These are phyloP conservation scores for Dryas alaskensis DNA, from an alignment of 306 rosid species.

Conservation along the genomic window DNA sequence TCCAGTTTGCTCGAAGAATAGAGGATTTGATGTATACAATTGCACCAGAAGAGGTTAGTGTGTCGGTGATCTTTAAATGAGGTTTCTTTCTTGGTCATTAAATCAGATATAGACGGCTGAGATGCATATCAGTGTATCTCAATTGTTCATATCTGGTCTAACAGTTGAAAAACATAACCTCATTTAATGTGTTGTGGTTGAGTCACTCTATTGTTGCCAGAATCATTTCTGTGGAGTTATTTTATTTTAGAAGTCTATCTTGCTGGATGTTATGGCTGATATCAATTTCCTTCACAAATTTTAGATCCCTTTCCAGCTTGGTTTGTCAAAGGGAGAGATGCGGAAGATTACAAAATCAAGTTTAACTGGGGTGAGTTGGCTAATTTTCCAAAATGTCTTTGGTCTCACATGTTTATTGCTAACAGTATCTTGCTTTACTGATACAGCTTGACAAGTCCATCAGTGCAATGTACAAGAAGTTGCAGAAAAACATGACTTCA, in stretches of 20 bases:
- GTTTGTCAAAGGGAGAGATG: slow-evolving; percentile 78
- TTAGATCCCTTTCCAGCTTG: slow-evolving; percentile 95
- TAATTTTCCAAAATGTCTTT: not conserved
- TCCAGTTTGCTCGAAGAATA: slow-evolving; percentile 85
- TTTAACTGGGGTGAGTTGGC: slow-evolving; percentile 73
- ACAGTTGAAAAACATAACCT: not conserved
- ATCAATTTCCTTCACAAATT: slow-evolving; percentile 33
- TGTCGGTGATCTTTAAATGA: slow-evolving; percentile 1
- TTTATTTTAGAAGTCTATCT: not conserved
- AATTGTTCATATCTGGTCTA: not conserved
- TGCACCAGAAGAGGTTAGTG: slow-evolving; percentile 85
- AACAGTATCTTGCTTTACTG: slow-evolving; percentile 20
- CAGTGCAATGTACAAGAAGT: slow-evolving; percentile 78
- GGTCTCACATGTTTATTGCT: slow-evolving; percentile 13
- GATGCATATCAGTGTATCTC: not conserved
- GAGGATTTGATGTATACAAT: slow-evolving; percentile 83
- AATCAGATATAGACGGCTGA: not conserved
- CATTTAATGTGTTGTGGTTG: not conserved
- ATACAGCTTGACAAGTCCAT: slow-evolving; percentile 81
- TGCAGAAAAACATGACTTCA: slow-evolving; percentile 92
- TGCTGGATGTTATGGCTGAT: slow-evolving; percentile 2
- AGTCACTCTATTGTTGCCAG: not conserved
- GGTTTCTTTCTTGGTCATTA: not conserved
- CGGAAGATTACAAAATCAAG: slow-evolving; percentile 85
- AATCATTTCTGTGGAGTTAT: not conserved